Percentiles rank a stretch among this genome's conserved stretches.
Conservation (phyloP, 345 rosid genomes). For the Eucalyptus microcorys region DNA sequence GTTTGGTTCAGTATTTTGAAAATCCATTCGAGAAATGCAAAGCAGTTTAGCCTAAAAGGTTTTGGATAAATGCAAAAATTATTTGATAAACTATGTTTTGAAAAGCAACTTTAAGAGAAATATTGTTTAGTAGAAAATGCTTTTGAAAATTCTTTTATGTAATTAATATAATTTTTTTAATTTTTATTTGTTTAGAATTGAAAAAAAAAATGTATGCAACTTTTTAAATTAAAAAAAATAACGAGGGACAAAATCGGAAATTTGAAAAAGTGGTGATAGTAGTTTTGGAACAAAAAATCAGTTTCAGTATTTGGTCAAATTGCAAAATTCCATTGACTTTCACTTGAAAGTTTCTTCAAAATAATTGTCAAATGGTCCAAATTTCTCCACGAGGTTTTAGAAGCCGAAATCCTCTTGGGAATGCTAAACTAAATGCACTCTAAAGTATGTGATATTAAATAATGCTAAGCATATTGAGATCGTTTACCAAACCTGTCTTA, state of each 20-base stretch:
- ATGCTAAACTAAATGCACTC: no score
- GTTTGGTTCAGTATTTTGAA: accelerated
- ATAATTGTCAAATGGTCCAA: accelerated
- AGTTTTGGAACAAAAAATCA: no score
- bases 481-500: neutral
- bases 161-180: no score
- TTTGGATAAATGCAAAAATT: no score
- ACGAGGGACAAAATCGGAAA: accelerated
- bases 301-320: accelerated
- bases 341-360: no score
- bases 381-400: accelerated
- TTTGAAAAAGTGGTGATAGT: accelerated
- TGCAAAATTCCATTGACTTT: no score
- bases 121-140: accelerated
- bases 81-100: no score
- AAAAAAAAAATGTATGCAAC: no score
- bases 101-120: no score
- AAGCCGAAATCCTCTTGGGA: no score
- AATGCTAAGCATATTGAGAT: neutral
- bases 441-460: neutral
- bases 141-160: accelerated
- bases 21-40: accelerated
- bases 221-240: neutral
- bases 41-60: no score
- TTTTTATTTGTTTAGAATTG: no score